These are phyloP conservation scores for Vanrija sp. DNA, from an alignment of 1,284 basidiomycete species.

Conservation along the genomic window DNA sequence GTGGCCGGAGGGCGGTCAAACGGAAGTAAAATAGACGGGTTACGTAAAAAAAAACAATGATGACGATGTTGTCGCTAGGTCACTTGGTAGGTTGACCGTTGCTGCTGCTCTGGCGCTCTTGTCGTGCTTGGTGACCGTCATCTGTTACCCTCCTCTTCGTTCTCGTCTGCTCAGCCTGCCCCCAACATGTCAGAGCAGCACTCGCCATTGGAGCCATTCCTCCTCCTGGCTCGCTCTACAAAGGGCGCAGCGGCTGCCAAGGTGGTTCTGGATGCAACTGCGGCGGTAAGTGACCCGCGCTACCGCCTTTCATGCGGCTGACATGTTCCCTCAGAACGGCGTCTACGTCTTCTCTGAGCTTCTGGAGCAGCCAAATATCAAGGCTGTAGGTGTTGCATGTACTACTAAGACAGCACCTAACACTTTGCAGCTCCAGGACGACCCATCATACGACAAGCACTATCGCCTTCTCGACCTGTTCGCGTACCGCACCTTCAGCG, in stretches of 20 bases:
- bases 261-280: slow-evolving; percentile 76
- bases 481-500: slow-evolving; percentile 76
- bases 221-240: slow-evolving; percentile 82
- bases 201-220: slow-evolving; percentile 66
- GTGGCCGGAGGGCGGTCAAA: too few relatives aligned
- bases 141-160: neutral
- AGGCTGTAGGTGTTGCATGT: slow-evolving; percentile 59
- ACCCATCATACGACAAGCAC: slow-evolving; percentile 60
- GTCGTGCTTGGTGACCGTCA: too few relatives aligned
- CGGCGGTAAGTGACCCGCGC: slow-evolving; percentile 53
- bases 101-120: neutral
- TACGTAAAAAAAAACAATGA: too few relatives aligned
- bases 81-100: too few relatives aligned
- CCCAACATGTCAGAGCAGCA: slow-evolving; percentile 24
- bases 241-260: slow-evolving; percentile 89
- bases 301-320: neutral
- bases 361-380: slow-evolving; percentile 72
- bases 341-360: slow-evolving; percentile 88
- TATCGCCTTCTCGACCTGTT: slow-evolving; percentile 73
- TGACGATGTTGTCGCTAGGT: too few relatives aligned
- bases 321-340: slow-evolving; percentile 55
- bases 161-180: neutral
- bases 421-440: slow-evolving; percentile 24
- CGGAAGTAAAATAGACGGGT: too few relatives aligned
- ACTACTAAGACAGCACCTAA: neutral